These are phyloP conservation scores for Saccharomycopsis selenospora DNA, from an alignment of 805 yeast genomes.

Conservation along the genomic window DNA sequence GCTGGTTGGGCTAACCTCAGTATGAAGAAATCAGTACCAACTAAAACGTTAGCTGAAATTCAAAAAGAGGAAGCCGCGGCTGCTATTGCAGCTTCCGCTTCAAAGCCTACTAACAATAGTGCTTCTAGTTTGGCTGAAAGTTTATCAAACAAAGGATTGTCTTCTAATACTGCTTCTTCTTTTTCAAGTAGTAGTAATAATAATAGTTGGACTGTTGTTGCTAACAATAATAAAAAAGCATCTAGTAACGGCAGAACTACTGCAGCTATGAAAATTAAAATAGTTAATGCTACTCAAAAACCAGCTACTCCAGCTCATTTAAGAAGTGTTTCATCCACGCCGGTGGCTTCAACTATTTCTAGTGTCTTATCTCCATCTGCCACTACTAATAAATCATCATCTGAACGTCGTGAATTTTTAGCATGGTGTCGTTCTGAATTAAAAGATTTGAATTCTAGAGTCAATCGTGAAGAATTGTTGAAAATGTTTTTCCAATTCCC, in stretches of 20 bases:
- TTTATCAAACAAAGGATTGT: conserved; percentile 21
- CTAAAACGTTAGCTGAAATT: conserved; percentile 52
- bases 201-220: conserved; percentile 29
- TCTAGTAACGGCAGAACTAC: background rate
- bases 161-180: conserved; percentile 19
- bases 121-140: conserved; percentile 3
- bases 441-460: conserved; percentile 62
- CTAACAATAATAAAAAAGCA: conserved; percentile 23
- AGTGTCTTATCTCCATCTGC: conserved; percentile 20
- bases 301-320: conserved; percentile 21
- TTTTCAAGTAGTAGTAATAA: conserved; percentile 28
- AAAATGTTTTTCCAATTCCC: conserved; percentile 79
- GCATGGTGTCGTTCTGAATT: conserved; percentile 66
- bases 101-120: conserved; percentile 11
- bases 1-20: conserved; percentile 34
- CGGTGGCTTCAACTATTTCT: conserved; percentile 30
- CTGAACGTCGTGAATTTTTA: conserved; percentile 53
- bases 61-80: conserved; percentile 47
- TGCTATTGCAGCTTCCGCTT: conserved; percentile 23
- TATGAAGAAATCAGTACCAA: conserved; percentile 28
- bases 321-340: conserved; percentile 24
- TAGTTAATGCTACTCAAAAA: conserved; percentile 16
- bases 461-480: conserved; percentile 70
- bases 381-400: conserved; percentile 24
- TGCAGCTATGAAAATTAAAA: background rate